These are phyloP conservation scores for Lipomyces lipofer DNA, from an alignment of 805 yeast genomes.

Conservation along the genomic window DNA sequence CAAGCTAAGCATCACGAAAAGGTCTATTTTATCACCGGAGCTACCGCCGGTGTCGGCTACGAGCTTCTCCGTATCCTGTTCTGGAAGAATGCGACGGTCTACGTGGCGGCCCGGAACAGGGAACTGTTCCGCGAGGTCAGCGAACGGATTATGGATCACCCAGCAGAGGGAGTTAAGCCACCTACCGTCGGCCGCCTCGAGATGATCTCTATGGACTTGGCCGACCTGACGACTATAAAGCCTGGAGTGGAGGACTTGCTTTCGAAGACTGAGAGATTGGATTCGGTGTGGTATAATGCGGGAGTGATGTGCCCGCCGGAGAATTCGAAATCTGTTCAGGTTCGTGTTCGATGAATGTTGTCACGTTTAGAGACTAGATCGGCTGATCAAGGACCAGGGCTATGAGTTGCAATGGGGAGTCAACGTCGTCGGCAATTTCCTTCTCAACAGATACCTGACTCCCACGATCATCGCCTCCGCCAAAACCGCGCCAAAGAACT, in stretches of 20 bases:
- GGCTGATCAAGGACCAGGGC: too few relatives aligned
- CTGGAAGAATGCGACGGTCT: slow-evolving; percentile 29
- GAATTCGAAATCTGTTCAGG: slow-evolving; percentile 39
- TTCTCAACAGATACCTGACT: slow-evolving; percentile 45
- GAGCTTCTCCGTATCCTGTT: slow-evolving; percentile 25
- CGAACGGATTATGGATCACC: slow-evolving; percentile 17
- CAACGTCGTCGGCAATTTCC: slow-evolving; percentile 49
- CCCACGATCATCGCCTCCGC: slow-evolving; percentile 44
- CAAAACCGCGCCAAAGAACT: slow-evolving; percentile 32
- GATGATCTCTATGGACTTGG: slow-evolving; percentile 23
- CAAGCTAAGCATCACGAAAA: not conserved
- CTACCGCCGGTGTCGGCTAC: slow-evolving; percentile 29
- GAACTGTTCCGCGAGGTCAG: slow-evolving; percentile 13
- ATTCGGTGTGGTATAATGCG: slow-evolving; percentile 48
- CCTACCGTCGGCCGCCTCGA: slow-evolving; percentile 20
- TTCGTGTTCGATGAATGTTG: slow-evolving; percentile 6
- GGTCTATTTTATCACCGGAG: slow-evolving; percentile 27
- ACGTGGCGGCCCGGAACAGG: slow-evolving; percentile 18
- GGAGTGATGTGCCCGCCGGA: slow-evolving; percentile 47
- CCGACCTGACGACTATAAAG: slow-evolving; percentile 47
- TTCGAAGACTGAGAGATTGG: slow-evolving; percentile 36
- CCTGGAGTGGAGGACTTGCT: slow-evolving; percentile 42
- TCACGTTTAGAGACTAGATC: not conserved
- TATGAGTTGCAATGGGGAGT: slow-evolving; percentile 50
- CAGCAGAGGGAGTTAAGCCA: slow-evolving; percentile 17